Evolutionary conservation across 495 filamentous ascomycete genomes (phyloP), one percentile per base, ranked within the genome.

Genomic region (Hyaloscypha bicolor): DNA sequence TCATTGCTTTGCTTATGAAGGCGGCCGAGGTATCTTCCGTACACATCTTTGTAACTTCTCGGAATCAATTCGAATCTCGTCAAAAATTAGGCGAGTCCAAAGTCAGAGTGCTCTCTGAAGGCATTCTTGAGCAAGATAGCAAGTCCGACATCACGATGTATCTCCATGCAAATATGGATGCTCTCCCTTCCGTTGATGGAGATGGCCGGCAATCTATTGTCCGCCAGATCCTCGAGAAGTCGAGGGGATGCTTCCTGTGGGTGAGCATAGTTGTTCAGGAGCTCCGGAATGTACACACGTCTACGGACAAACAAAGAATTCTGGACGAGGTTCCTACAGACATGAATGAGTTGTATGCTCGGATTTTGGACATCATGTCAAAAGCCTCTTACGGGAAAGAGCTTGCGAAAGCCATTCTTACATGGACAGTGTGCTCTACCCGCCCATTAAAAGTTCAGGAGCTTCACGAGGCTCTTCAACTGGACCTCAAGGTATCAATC

Each of bases 1-100:
- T 76, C 0, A 72, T 85, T 9, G 74, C 76, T 0, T 72, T 75
- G 60, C 56, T 55, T 22, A 19, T 21, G 42, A 55, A 45, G 62
- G 30, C 55, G 12, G 32, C 22, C 2, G 19, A 37, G 30, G 12
- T 42, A n/a, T 16, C 57, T 14, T 57, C 35, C 12, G 14, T 71
- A 19, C 33, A 55, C 22, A 52, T 71, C 6, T 53, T 71, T 5
- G 14, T 67, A 6, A 60, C 55, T 22, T 63, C 59, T 42, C 58
- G 68, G 29, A 22, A 63, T 1, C 52, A 30, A 25, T 12, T 30
- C 6, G 67, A 69, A 11, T 12, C 45, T 16, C 16, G 32, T 25
- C 29, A 39, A 37, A 33, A 30, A 32, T 56, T 71, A 37, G 33
- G 33, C 5, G 33, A 37, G 33, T 31, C 11, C 9, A n/a, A 55